These are phyloP conservation scores for Apiospora kogelbergensis DNA, from an alignment of 2,329 filamentous ascomycete genomes.

Conservation along the genomic window DNA sequence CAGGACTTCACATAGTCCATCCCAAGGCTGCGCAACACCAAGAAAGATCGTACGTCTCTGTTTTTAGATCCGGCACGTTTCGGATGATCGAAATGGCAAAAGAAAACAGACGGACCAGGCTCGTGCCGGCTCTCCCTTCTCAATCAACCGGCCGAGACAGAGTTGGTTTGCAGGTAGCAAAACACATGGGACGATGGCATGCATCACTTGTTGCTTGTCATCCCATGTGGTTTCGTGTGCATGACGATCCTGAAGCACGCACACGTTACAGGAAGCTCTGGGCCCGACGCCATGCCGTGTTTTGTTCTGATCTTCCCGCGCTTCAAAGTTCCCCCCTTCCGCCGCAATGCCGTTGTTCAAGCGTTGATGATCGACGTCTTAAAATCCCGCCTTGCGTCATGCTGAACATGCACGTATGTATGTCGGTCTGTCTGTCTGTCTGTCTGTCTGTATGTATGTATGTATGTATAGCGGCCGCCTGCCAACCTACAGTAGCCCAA, in stretches of 20 bases:
- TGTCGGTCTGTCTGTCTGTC: too few species aligned
- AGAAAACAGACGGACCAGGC: neutral
- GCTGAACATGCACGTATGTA: neutral
- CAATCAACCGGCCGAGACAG: neutral
- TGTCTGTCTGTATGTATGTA: neutral
- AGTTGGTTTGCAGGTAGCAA: neutral
- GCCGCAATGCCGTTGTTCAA: conserved; percentile 6
- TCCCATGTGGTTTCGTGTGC: neutral
- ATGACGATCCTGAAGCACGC: conserved; percentile 4
- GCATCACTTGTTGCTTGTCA: neutral
- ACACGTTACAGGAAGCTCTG: neutral
- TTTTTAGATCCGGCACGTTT: neutral
- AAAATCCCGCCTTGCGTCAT: conserved; percentile 2
- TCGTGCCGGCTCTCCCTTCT: neutral
- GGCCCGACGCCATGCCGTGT: neutral
- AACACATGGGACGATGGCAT: conserved; percentile 1
- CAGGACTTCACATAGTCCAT: neutral
- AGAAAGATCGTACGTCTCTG: neutral
- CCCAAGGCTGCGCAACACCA: neutral
- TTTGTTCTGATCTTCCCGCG: conserved; percentile 6
- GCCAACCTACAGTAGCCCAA: neutral
- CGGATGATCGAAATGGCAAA: neutral
- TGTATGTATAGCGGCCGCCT: neutral
- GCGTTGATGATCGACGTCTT: conserved; percentile 1
- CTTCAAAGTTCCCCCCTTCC: conserved; percentile 5